Base-by-base conservation (phyloP, 192 early-diverging fungal species). In the Coemansia sp. region DNA sequence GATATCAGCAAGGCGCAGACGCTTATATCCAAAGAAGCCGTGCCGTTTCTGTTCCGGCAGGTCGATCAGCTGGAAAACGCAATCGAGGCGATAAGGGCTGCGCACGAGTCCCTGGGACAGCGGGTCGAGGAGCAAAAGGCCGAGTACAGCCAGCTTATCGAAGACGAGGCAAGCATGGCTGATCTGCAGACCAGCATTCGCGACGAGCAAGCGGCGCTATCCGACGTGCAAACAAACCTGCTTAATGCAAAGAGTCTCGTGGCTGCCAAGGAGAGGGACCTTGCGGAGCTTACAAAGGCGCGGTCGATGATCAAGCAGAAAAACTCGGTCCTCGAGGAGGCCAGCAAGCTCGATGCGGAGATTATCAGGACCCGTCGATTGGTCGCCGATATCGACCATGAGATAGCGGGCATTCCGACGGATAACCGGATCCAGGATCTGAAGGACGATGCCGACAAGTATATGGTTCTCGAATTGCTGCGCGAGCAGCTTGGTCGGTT, bases 31-130 rank as follows among this genome's bases (percentile, higher is more conserved):
- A 72, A 69, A 46, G 78, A 81, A 34, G 78, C 78, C 0, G 74
- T 81, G 11, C 78, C 78, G 42, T 81, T 81, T 29, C 34, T 81
- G 70, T 81, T 75, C 55, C 69, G 78, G 6, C 78, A 81, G 27
- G 78, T 81, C 8, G 78, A 72, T 59, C 78, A 81, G 30, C 64
- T 81, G 11, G 78, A 81, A 45, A 66, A 53, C 5, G 78, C 74
- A 8, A 72, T 81, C 10, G 74, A 76, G 46, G 62, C 62, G 0
- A 81, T 81, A 9, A 55, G 70, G 22, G 55, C 62, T 2, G 65
- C 72, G 16, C 74, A 81, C 55, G 70, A 76, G 53, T 25, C 60
- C n/a, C 70, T 76, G 46, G 64, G 59, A 2, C 66, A 62, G 10
- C 55, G 35, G 13, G 70, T 81, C 2, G 67, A 64, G 7, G 69